A percentile compares a stretch with the other conserved stretches of the same genome.
Conservation (phyloP, 208 protist species). For the Acanthamoeba sp. region DNA sequence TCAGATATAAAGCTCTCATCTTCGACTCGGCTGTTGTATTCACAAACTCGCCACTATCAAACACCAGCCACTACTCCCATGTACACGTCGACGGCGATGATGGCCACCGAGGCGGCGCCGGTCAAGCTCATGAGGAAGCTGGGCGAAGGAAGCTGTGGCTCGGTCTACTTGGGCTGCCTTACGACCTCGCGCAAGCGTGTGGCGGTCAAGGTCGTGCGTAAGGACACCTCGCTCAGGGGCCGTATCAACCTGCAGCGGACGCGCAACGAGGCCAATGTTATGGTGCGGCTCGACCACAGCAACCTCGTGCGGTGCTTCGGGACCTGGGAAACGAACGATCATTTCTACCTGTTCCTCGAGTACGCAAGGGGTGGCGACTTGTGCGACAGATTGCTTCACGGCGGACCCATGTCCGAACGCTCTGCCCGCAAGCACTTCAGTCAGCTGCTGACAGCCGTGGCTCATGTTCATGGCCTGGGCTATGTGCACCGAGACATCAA, state of each 20-base stretch:
- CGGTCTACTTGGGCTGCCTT: neutral
- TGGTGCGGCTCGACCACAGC: neutral
- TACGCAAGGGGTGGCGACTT: slow-evolving; percentile 8
- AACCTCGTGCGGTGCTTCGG: neutral
- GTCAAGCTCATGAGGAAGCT: neutral
- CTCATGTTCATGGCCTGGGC: neutral
- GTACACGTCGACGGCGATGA: slow-evolving; percentile 10
- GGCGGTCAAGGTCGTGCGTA: slow-evolving; percentile 28
- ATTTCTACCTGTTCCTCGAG: slow-evolving; percentile 39
- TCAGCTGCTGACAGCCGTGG: slow-evolving; percentile 1
- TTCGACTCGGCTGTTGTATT: no score
- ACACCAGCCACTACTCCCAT: neutral
- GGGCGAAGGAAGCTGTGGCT: neutral
- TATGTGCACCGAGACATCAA: slow-evolving; percentile 53
- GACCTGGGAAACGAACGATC: neutral
- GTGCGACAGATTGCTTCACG: neutral
- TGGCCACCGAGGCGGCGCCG: neutral
- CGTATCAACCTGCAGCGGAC: neutral
- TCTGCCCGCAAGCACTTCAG: neutral
- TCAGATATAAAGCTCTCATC: no score
- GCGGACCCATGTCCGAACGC: neutral
- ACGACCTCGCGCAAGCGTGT: neutral
- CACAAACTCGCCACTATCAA: neutral
- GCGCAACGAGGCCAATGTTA: neutral
- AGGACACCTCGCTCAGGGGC: neutral